Evolutionary conservation across 805 yeast species (phyloP).

Genomic region (Cyberlindnera americana): DNA sequence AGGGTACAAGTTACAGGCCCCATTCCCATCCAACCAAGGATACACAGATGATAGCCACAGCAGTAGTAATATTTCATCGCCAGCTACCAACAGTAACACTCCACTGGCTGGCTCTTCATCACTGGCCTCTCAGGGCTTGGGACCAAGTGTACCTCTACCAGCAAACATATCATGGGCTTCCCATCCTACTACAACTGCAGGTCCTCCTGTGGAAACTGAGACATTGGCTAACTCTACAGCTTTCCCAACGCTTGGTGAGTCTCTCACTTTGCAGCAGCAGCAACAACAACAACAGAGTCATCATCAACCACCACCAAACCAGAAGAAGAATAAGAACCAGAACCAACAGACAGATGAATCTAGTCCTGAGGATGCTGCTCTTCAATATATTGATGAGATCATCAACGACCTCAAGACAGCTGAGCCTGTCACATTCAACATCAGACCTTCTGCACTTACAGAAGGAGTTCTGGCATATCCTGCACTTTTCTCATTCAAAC

Average conservation of each 20-base stretch:
- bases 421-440: conserved; percentile 11
- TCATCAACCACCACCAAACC: conserved; percentile 22
- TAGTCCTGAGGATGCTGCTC: conserved; percentile 43
- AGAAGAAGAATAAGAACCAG: conserved; percentile 25
- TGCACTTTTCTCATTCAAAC: conserved; percentile 9
- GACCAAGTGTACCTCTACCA: conserved; percentile 53
- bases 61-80: conserved; percentile 13
- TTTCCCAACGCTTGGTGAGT: conserved; percentile 56
- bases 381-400: conserved; percentile 46
- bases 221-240: conserved; percentile 45
- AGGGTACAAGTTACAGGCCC: conserved; percentile 12
- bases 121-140: conserved; percentile 12
- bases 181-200: conserved; percentile 12
- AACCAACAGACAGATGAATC: conserved; percentile 23
- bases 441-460: conserved; percentile 6
- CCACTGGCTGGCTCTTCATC: conserved; percentile 8
- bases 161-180: conserved; percentile 68
- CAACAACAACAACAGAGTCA: conserved; percentile 30
- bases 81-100: conserved; percentile 16
- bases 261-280: conserved; percentile 33
- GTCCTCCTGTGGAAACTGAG: conserved; percentile 9
- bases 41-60: conserved; percentile 10
- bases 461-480: conserved; percentile 2
- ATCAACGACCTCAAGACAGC: conserved; percentile 35
- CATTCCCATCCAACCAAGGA: conserved; percentile 14